These are phyloP conservation scores for Handroanthus guayacan DNA, from an alignment of 257 asterid genomes.

Conservation along the genomic window DNA sequence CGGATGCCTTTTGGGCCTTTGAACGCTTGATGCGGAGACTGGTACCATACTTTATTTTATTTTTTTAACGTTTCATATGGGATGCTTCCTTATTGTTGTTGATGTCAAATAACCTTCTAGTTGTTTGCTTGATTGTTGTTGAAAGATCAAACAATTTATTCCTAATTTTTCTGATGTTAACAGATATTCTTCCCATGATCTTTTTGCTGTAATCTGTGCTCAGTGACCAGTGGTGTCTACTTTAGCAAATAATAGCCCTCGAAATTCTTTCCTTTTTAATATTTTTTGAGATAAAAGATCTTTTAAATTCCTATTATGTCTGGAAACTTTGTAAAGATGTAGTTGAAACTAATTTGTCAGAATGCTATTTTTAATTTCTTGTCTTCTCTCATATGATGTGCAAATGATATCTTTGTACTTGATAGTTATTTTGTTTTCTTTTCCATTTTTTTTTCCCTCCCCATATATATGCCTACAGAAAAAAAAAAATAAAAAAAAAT, in stretches of 20 bases:
- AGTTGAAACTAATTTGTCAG: background rate
- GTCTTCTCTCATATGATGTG: constrained; percentile 1
- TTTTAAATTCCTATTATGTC: background rate
- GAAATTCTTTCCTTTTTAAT: too few species aligned
- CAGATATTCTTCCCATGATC: background rate
- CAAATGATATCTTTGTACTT: background rate
- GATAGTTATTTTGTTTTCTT: background rate
- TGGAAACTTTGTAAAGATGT: background rate
- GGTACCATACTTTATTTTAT: constrained; percentile 54
- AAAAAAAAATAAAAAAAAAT: too few species aligned
- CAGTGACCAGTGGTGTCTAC: background rate
- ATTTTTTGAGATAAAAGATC: background rate
- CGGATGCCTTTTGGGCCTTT: constrained; percentile 98
- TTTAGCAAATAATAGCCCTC: too few species aligned
- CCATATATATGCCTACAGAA: background rate
- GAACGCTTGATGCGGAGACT: constrained; percentile 86
- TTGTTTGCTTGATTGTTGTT: background rate
- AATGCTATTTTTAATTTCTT: background rate
- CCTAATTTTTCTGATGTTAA: background rate
- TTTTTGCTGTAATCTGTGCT: background rate
- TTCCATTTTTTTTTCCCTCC: too few species aligned
- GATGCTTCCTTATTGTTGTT: constrained; percentile 2
- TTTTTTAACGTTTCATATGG: too few species aligned
- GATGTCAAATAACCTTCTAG: background rate
- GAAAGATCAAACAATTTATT: background rate